These are phyloP conservation scores for Kodamaea kakaduensis DNA, from an alignment of 805 yeast species.

Conservation along the genomic window DNA sequence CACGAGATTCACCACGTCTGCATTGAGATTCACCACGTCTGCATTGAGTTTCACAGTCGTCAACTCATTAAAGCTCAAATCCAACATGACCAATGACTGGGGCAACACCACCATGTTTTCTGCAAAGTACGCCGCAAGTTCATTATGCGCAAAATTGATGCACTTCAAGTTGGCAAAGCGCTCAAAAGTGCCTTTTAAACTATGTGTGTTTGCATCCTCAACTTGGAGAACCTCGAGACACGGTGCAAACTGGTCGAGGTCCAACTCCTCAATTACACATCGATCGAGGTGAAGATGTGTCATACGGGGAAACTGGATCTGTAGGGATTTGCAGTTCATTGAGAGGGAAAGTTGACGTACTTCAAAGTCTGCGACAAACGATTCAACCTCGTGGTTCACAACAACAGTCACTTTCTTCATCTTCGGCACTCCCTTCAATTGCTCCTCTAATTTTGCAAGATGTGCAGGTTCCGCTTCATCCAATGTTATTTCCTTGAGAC, in stretches of 20 bases:
- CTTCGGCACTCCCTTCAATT: neutral
- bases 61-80: neutral
- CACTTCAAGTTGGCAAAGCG: neutral
- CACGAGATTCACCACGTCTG: no score
- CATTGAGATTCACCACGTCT: no score
- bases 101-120: neutral
- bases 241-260: neutral
- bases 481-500: no score
- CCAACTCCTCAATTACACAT: neutral
- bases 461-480: no score
- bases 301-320: neutral
- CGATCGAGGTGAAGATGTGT: neutral
- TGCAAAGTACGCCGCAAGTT: neutral
- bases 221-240: neutral
- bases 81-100: neutral
- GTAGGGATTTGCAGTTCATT: neutral
- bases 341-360: neutral
- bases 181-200: neutral
- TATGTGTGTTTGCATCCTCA: neutral
- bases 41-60: neutral
- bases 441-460: no score
- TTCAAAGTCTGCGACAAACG: neutral
- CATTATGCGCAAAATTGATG: neutral
- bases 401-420: neutral
- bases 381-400: neutral